A percentile compares a stretch with the other conserved stretches of the same genome.
These are phyloP conservation scores for Verticillium tricorpus DNA, from an alignment of 2,329 filamentous ascomycete species.

Conservation along the genomic window DNA sequence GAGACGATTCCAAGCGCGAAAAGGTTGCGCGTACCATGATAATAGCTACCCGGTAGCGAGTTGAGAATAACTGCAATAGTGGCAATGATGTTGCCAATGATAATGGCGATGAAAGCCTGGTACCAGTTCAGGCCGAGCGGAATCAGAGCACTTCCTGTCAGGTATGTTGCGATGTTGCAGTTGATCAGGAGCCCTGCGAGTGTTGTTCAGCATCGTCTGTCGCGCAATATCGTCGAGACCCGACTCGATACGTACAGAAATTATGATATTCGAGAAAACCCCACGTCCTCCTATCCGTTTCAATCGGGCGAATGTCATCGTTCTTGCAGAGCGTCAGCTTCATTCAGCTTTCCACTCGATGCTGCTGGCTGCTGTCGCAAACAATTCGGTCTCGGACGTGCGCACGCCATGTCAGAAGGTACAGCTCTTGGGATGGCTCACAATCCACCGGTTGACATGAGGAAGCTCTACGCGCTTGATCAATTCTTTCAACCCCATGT, in stretches of 20 bases:
- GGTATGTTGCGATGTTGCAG: conserved; percentile 36
- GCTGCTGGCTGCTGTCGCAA: too few relatives aligned
- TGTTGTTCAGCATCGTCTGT: not conserved
- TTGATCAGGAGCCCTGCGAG: conserved; percentile 40
- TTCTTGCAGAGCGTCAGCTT: conserved; percentile 26
- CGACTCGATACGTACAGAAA: conserved; percentile 27
- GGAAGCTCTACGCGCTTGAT: conserved; percentile 22
- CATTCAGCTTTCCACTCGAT: not conserved
- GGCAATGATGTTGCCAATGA: conserved; percentile 33
- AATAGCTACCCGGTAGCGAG: conserved; percentile 36
- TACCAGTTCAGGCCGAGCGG: conserved; percentile 35
- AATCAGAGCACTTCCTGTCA: conserved; percentile 36
- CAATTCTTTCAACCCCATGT: conserved; percentile 19
- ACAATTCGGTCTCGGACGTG: not conserved
- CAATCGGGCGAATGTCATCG: conserved; percentile 45
- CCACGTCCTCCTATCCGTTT: conserved; percentile 37
- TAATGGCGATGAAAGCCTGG: conserved; percentile 37
- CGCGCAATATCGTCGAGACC: too few relatives aligned
- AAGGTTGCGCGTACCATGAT: conserved; percentile 26
- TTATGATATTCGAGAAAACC: conserved; percentile 36
- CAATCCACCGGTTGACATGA: conserved; percentile 27
- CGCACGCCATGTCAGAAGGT: not conserved
- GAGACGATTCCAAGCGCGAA: not conserved
- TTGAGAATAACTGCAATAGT: conserved; percentile 33
- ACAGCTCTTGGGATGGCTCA: conserved; percentile 5